Evolutionary conservation across 306 rosid genomes (phyloP).

Genomic region (Quercus ilex): DNA sequence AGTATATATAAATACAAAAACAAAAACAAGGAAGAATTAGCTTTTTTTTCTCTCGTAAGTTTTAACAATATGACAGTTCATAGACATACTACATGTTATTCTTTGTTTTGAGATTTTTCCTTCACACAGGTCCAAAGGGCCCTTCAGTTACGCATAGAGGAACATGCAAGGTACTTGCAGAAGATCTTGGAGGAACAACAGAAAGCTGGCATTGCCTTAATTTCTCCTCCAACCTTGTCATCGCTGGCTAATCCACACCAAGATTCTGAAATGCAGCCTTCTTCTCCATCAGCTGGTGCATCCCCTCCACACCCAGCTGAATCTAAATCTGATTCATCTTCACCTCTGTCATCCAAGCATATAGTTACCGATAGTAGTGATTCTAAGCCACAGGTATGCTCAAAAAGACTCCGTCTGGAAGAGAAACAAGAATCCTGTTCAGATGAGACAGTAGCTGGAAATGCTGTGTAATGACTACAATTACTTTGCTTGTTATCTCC

Average conservation of each 20-base stretch:
- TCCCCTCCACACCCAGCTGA: constrained; percentile 5
- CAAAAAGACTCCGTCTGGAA: constrained; percentile 23
- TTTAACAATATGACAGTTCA: too few species aligned
- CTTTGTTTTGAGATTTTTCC: not conserved
- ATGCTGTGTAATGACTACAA: constrained; percentile 1
- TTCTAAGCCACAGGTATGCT: not conserved
- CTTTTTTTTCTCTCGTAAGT: too few species aligned
- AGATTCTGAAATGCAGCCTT: constrained; percentile 19
- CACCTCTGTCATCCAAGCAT: constrained; percentile 19
- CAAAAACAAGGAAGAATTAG: too few species aligned
- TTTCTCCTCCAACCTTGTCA: constrained; percentile 27
- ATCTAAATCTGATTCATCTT: constrained; percentile 22
- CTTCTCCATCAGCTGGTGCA: constrained; percentile 1
- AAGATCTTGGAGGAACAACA: constrained; percentile 40
- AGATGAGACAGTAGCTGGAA: constrained; percentile 16
- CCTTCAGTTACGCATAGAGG: constrained; percentile 44
- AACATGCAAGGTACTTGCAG: constrained; percentile 42
- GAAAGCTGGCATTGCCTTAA: constrained; percentile 32
- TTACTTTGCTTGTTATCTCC: not conserved
- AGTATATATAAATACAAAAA: too few species aligned
- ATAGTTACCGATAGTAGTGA: constrained; percentile 10
- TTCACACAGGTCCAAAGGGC: constrained; percentile 32
- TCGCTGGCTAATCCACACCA: constrained; percentile 10
- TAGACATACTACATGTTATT: not conserved
- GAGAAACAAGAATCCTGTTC: constrained; percentile 9